Evolutionary conservation across 2,329 filamentous ascomycete genomes (phyloP), one percentile per base, ranked within the genome.

Genomic region (Myriosclerotinia scirpicola): DNA sequence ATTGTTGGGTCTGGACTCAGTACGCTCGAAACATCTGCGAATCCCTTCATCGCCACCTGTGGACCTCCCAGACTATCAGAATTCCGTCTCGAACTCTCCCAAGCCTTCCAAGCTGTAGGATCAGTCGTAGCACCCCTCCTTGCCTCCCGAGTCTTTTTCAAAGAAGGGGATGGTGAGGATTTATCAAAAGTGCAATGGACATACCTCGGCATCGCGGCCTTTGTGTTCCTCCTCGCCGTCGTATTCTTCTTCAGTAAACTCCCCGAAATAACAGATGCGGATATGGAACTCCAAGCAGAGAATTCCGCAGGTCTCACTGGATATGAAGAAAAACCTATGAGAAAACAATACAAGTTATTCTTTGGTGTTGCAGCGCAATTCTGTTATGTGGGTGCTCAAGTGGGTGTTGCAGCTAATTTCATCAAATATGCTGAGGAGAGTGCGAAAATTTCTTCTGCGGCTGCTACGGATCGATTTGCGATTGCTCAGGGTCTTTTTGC

Each of bases 321-420:
- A 20, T 65, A 36, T 65, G 44, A 74, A 44, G 69, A 73, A 7
- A 68, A 69, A 58, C 72, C 71, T 3, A 68, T 73, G 48, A 56
- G 66, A 9, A 78, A 9, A 77, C 84, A 64, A 82, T 73, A 72
- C 44, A 82, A 82, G n/a, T 81, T 96, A 11, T 85, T 88, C 71
- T 83, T 92, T 70, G 92, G 90, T 1, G 87, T 92, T 0, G 76
- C 89, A 40, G 87, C 90, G 0, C 91, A 96, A 73, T 96, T 92
- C 80, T 87, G 86, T 42, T 96, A 96, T 74, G 87, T 90, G 0
- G 91, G 90, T 36, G 69, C 69, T 17, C 71, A 73, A 61, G 72
- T 73, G 5, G 71, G 64, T 20, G 72, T 65, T 9, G 64, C 64
- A 5, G 64, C 64, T 0, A 65, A 65, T 11, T 65, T 65, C n/a